Conservation (phyloP, 73 alveolate genomes). For the Breviolum minutum region DNA sequence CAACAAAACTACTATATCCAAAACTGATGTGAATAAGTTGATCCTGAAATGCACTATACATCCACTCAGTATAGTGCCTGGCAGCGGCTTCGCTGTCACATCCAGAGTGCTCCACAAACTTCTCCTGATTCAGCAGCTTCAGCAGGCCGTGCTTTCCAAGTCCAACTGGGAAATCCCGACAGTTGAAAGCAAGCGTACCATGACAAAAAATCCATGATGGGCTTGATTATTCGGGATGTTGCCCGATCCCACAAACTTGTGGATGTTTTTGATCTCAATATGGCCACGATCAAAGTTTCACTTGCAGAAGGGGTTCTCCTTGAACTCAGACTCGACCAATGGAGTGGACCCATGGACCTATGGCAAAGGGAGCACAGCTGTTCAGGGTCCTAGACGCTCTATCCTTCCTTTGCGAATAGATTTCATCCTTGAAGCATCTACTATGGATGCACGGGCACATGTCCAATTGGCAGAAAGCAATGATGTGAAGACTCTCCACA, state of each 20-base stretch:
- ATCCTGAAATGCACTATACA: not conserved
- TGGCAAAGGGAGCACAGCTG: not conserved
- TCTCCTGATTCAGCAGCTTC: constrained; percentile 9
- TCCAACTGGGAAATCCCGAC: not conserved
- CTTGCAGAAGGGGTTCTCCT: not conserved
- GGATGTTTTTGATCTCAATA: not conserved
- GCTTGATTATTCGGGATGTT: not conserved
- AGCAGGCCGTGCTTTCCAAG: not conserved
- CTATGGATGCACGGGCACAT: too few species aligned
- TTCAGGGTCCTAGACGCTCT: too few species aligned
- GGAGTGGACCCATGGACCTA: constrained; percentile 48
- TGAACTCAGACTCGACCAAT: constrained; percentile 61
- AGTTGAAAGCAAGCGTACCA: not conserved
- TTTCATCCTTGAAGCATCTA: too few species aligned
- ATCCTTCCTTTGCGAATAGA: too few species aligned
- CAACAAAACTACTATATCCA: not conserved
- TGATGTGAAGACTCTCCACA: too few species aligned
- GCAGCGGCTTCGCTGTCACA: constrained; percentile 50
- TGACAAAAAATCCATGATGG: not conserved
- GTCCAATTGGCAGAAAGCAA: too few species aligned
- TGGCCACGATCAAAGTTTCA: not conserved
- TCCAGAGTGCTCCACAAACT: constrained; percentile 36
- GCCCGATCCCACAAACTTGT: not conserved
- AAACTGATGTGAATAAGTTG: not conserved
- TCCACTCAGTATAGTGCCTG: not conserved